Percentiles rank a stretch among this genome's conserved stretches.
These are phyloP conservation scores for Fusarium anguioides DNA, from an alignment of 2,329 filamentous ascomycete species.

Conservation along the genomic window DNA sequence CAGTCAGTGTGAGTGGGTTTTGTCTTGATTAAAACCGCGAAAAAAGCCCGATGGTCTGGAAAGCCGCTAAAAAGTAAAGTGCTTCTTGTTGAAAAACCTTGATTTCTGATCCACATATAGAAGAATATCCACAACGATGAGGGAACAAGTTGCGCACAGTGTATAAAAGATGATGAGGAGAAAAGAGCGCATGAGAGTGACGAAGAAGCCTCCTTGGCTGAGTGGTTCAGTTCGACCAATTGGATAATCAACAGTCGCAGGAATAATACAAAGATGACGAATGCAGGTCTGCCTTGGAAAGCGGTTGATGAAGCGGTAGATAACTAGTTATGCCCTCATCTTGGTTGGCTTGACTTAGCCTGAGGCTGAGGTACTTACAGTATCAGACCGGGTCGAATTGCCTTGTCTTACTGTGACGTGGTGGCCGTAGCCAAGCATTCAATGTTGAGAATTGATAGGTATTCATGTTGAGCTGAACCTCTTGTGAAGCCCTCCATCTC, in stretches of 20 bases:
- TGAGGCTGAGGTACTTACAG: not conserved
- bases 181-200: constrained; percentile 1
- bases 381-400: constrained; percentile 4
- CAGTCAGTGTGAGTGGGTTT: constrained; percentile 38
- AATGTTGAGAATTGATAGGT: not conserved
- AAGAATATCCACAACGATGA: constrained; percentile 23
- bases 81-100: constrained; percentile 34
- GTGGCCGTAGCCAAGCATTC: constrained; percentile 12
- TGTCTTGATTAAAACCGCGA: constrained; percentile 7
- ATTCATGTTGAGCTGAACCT: constrained; percentile 4
- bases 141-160: constrained; percentile 33
- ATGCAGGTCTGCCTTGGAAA: not conserved
- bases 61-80: constrained; percentile 19
- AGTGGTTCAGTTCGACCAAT: constrained; percentile 15
- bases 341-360: not conserved
- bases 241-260: constrained; percentile 10
- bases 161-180: constrained; percentile 21
- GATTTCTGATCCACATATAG: constrained; percentile 24
- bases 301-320: constrained; percentile 9
- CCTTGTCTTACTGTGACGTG: constrained; percentile 25
- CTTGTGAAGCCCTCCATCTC: constrained; percentile 27
- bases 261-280: constrained; percentile 28
- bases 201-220: constrained; percentile 19
- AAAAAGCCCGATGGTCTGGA: constrained; percentile 10
- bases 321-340: constrained; percentile 5